These are phyloP conservation scores for Corinectria fuckeliana DNA, from an alignment of 2,329 filamentous ascomycete species.

Conservation along the genomic window DNA sequence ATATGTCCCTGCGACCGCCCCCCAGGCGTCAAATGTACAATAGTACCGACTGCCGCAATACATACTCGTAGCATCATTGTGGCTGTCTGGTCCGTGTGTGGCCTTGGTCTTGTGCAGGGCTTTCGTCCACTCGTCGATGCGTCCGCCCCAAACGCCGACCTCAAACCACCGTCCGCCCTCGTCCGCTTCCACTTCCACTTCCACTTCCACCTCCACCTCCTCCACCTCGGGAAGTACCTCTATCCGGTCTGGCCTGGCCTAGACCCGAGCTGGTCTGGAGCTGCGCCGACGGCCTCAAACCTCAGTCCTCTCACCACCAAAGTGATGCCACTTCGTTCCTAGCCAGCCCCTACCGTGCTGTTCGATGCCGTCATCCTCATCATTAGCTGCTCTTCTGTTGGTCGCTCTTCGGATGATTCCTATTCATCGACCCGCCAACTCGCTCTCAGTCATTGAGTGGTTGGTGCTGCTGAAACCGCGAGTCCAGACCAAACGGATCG, in stretches of 20 bases:
- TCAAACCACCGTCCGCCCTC: conserved; percentile 36
- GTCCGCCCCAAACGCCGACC: conserved; percentile 39
- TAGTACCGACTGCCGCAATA: neutral
- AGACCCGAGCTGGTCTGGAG: conserved; percentile 30
- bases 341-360: conserved; percentile 11
- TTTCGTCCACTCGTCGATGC: conserved; percentile 34
- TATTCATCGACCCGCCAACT: conserved; percentile 29
- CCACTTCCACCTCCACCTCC: conserved; percentile 13
- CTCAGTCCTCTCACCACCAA: conserved; percentile 34
- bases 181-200: conserved; percentile 18
- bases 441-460: conserved; percentile 11
- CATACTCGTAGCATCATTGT: too few species aligned
- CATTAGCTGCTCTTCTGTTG: conserved; percentile 19
- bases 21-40: too few species aligned
- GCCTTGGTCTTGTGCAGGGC: conserved; percentile 22
- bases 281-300: conserved; percentile 37
- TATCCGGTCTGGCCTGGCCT: conserved; percentile 22
- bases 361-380: conserved; percentile 30
- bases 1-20: neutral
- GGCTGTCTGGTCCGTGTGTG: conserved; percentile 8
- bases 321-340: conserved; percentile 26
- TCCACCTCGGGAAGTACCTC: conserved; percentile 30
- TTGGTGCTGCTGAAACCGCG: conserved; percentile 27
- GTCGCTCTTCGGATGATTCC: conserved; percentile 32
- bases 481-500: conserved; percentile 30